Evolutionary conservation across 2,329 filamentous ascomycete species (phyloP), one percentile per base, ranked within the genome.

Genomic region (Fusarium bactridioides): DNA sequence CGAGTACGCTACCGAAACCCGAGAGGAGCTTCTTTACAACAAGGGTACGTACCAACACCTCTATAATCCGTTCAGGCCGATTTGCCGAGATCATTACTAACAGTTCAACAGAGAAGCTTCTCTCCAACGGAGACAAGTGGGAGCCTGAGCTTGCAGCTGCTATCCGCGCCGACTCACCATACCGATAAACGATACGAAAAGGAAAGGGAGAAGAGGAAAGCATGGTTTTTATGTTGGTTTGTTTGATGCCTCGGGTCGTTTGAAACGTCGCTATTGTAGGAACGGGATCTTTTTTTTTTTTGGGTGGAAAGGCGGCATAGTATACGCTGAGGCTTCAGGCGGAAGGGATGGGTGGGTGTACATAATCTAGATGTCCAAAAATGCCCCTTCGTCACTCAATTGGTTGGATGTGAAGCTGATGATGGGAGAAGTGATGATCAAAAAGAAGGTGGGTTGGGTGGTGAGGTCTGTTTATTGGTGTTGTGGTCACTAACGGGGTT

Each of bases 21-120:
- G 95, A 81, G 95, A 99, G 84, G 95, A 98, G 87, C 85, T 98
- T 78, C 84, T 98, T 78, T 98, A 98, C 88, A 98, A 98, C 87
- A 98, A 98, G 89, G 89, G 85, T 87, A 73, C 19, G 83, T 81
- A 31, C n/a, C 9, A 31, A 5, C 16, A 23, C 47, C 21, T 23
- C 29, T 6, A 23, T 4, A 35, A 16, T 27, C 45, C n/a, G 16
- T 12, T 16, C 29, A 33, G 47, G 38, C 19, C 61, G 48, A 54
- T 63, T 64, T 54, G 47, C 41, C 51, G 54, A 33, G 40, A 67
- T 23, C 51, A 50, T 27, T 12, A 64, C 77, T 79, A 73, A 80
- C 72, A 56, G 3, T 2, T 6, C 6, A 54, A 70, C 77, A 86
- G 92, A 97, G 87, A 97, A 97, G 85, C 85, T 97, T 74, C 84